Evolutionary conservation across 1,284 basidiomycete species (phyloP).

Genomic region (Boletus semigastroideus): DNA sequence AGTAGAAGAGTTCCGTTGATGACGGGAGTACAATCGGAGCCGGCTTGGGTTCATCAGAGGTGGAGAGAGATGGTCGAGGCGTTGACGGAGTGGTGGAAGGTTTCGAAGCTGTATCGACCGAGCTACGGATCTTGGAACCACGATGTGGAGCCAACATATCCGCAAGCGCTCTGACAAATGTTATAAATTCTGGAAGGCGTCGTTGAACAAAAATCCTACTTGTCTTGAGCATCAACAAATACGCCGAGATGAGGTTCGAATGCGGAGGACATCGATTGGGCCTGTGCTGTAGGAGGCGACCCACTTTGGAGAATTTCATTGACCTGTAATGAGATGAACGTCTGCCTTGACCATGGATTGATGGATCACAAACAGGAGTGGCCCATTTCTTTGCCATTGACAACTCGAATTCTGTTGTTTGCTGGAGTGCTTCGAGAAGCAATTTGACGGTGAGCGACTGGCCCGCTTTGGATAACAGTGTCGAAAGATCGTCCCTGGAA

Average conservation of each 20-base stretch:
- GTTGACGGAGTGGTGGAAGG: slow-evolving; percentile 35
- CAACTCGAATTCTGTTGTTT: slow-evolving; percentile 83
- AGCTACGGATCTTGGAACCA: slow-evolving; percentile 60
- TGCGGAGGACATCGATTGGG: slow-evolving; percentile 74
- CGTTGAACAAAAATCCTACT: slow-evolving; percentile 42
- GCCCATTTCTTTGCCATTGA: slow-evolving; percentile 79
- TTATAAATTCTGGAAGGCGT: not conserved
- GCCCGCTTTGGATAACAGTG: slow-evolving; percentile 65
- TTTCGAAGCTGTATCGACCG: slow-evolving; percentile 51
- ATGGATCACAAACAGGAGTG: slow-evolving; percentile 56
- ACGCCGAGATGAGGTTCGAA: slow-evolving; percentile 93
- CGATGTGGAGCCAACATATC: slow-evolving; percentile 84
- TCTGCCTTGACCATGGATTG: not conserved
- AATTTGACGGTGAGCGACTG: slow-evolving; percentile 73
- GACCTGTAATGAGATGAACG: slow-evolving; percentile 39
- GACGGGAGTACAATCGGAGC: slow-evolving; percentile 80
- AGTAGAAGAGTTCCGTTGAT: slow-evolving; percentile 96
- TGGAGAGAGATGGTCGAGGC: slow-evolving; percentile 37
- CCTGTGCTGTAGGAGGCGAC: slow-evolving; percentile 45
- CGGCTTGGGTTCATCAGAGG: slow-evolving; percentile 49
- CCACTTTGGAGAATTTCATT: slow-evolving; percentile 60
- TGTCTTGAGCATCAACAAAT: slow-evolving; percentile 96
- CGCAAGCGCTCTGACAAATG: slow-evolving; percentile 56
- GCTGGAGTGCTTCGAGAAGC: slow-evolving; percentile 82
- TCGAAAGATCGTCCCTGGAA: slow-evolving; percentile 67